Conservation (phyloP, 1,284 basidiomycete species). For the Rhodotorula sp. region DNA sequence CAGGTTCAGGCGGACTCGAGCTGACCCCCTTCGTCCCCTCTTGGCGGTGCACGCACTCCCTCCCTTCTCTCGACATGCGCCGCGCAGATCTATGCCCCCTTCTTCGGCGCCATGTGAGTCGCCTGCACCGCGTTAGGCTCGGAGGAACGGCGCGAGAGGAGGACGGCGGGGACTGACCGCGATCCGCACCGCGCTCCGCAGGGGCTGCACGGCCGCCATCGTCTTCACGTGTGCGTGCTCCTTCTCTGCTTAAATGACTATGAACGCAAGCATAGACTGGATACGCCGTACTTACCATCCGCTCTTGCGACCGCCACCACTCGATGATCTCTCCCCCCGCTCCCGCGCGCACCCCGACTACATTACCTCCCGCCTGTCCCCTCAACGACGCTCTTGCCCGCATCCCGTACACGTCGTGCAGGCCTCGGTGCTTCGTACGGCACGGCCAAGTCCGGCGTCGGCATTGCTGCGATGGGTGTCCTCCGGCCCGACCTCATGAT, state of each 20-base stretch:
- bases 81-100: conserved; percentile 58
- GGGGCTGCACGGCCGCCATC: conserved; percentile 95
- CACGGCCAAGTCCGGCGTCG: conserved; percentile 56
- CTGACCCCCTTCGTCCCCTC: not conserved
- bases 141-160: not conserved
- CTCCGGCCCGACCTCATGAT: conserved; percentile 55
- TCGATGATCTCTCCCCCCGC: not conserved
- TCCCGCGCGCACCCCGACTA: not conserved
- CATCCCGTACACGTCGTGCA: not conserved
- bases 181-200: not conserved
- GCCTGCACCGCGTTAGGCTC: conserved; percentile 48
- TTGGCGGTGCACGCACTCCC: not conserved
- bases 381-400: not conserved
- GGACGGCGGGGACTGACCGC: not conserved
- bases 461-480: conserved; percentile 57
- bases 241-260: not conserved
- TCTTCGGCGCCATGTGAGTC: conserved; percentile 89
- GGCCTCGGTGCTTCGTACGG: conserved; percentile 51
- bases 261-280: too few species aligned
- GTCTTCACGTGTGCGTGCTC: conserved; percentile 86
- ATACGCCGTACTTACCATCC: too few species aligned
- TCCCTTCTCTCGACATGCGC: not conserved
- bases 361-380: not conserved
- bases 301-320: too few species aligned
- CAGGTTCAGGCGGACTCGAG: not conserved